Evolutionary conservation across 169 alveolate genomes (phyloP).

Genomic region (Gregarina niphandrodes): DNA sequence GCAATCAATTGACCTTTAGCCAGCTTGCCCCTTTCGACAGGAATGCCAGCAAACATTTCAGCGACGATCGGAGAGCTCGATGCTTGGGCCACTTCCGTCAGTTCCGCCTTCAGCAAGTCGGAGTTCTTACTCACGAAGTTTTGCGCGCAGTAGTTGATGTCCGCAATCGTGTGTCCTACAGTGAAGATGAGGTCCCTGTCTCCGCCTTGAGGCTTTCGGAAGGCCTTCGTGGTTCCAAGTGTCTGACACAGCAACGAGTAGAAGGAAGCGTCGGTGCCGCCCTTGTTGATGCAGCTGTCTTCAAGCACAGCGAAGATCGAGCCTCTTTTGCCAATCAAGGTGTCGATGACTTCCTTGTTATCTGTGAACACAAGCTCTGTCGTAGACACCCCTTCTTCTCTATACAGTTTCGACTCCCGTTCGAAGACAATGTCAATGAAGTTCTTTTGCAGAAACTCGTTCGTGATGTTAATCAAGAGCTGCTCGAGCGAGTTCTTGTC

Average conservation of each 20-base stretch:
- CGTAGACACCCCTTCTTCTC: conserved; percentile 48
- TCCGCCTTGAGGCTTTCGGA: conserved; percentile 28
- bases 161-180: conserved; percentile 47
- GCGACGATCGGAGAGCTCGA: conserved; percentile 39
- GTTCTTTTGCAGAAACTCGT: conserved; percentile 77
- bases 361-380: conserved; percentile 46
- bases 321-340: conserved; percentile 14
- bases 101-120: conserved; percentile 53
- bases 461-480: conserved; percentile 82
- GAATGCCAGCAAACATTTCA: conserved; percentile 43
- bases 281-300: conserved; percentile 64
- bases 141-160: conserved; percentile 39
- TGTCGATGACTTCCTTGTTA: conserved; percentile 12
- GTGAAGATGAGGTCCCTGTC: conserved; percentile 36
- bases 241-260: neutral
- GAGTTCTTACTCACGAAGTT: conserved; percentile 47
- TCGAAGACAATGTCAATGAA: conserved; percentile 77
- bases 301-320: conserved; percentile 49
- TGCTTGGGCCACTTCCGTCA: conserved; percentile 30
- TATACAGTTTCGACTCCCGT: conserved; percentile 41
- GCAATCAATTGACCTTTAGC: conserved; percentile 64
- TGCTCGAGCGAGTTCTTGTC: conserved; percentile 86
- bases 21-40: conserved; percentile 51
- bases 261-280: conserved; percentile 32
- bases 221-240: neutral